phyloP scores from a whole-genome alignment of 139 green algal genomes.

The Haematococcus lacustris region DNA sequence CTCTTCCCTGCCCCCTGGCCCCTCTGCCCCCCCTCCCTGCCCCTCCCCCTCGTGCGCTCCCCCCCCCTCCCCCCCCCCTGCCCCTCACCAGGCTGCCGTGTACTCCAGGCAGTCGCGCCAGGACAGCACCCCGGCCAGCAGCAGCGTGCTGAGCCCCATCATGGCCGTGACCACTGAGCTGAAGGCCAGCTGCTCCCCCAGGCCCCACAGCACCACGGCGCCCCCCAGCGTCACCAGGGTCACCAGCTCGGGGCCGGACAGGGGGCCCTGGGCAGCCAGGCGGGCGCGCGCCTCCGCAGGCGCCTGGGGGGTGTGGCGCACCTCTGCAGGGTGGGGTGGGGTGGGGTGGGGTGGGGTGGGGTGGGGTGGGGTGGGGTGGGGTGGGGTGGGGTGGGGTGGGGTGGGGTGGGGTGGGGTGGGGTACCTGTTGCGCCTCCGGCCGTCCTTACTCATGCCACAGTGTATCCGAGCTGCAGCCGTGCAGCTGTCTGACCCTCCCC shows the following conservation, averaged over 20 bases:
- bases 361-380: neutral
- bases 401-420: neutral
- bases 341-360: neutral
- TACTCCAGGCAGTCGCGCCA: constrained; percentile 93
- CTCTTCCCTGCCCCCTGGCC: too few species aligned
- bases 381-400: neutral
- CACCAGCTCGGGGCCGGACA: constrained; percentile 74
- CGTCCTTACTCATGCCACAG: too few species aligned
- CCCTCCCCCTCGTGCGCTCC: too few species aligned
- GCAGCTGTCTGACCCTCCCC: too few species aligned
- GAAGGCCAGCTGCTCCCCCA: constrained; percentile 60
- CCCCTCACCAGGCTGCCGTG: too few species aligned
- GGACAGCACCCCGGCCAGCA: constrained; percentile 76
- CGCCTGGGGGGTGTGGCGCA: neutral
- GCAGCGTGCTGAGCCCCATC: constrained; percentile 83
- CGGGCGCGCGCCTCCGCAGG: constrained; percentile 34
- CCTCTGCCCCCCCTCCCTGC: too few species aligned
- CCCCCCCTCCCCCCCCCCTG: too few species aligned
- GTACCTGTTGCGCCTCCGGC: too few species aligned
- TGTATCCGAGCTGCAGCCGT: too few species aligned
- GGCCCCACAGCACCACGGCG: constrained; percentile 87
- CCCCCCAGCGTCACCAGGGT: constrained; percentile 81
- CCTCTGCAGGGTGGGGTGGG: neutral
- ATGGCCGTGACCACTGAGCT: constrained; percentile 85
- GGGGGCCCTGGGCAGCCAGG: constrained; percentile 76